These are phyloP conservation scores for Pseudogymnoascus sp. DNA, from an alignment of 2,329 filamentous ascomycete genomes.

Conservation along the genomic window DNA sequence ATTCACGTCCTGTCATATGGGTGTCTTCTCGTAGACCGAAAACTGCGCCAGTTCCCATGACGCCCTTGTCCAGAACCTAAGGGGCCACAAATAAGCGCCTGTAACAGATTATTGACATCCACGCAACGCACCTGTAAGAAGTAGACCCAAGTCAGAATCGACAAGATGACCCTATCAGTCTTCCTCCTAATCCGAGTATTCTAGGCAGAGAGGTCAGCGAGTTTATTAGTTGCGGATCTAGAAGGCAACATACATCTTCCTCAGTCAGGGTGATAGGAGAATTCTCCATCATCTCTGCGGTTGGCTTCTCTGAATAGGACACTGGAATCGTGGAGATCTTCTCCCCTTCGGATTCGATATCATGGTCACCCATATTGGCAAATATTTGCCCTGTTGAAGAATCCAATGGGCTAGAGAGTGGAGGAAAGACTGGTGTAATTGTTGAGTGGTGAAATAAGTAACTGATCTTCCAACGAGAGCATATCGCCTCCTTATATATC, in stretches of 20 bases:
- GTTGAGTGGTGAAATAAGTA: neutral
- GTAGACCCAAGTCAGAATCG: conserved; percentile 45
- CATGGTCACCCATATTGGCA: neutral
- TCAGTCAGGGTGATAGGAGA: conserved; percentile 7
- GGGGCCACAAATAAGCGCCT: conserved; percentile 24
- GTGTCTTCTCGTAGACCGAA: conserved; percentile 41
- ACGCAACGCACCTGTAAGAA: conserved; percentile 45
- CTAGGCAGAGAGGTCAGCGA: conserved; percentile 5
- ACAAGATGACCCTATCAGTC: conserved; percentile 43
- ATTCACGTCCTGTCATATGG: conserved; percentile 37
- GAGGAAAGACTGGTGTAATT: neutral
- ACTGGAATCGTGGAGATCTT: neutral
- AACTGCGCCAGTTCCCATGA: conserved; percentile 32
- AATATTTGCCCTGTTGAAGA: neutral
- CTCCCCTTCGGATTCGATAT: neutral
- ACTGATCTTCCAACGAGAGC: neutral
- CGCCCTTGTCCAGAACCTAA: conserved; percentile 11
- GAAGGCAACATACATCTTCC: conserved; percentile 8
- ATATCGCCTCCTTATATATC: neutral
- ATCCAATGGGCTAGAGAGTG: neutral
- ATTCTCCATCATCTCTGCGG: conserved; percentile 1
- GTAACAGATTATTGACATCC: conserved; percentile 21
- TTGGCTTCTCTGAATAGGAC: neutral
- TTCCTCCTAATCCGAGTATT: conserved; percentile 15
- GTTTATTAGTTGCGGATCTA: neutral